Base-by-base conservation (phyloP, 768 basidiomycete genomes). In the Russula griseocarnosa region DNA sequence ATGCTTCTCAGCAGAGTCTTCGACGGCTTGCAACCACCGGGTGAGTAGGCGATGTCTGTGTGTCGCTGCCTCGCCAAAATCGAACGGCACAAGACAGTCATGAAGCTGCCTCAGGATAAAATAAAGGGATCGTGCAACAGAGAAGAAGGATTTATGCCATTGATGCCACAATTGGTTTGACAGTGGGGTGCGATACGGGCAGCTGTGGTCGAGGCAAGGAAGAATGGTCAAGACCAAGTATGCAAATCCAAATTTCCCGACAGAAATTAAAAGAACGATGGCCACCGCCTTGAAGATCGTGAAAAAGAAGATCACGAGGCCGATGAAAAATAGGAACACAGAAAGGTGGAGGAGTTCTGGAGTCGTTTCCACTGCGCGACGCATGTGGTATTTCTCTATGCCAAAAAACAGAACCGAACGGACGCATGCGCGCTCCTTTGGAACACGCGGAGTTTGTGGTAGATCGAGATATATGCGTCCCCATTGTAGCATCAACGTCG, bases 281-380 rank as follows among this genome's bases (percentile, higher is more conserved):
- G 65, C 66, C 30, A 67, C 53, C 3, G 34, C 11, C 9, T 53
- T 38, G 38, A 9, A 57, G 28, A 59, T 54, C 1, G 61, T 63
- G 42, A 51, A 44, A 26, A 68, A 44, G 62, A 63, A 68, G 6
- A 56, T 26, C 10, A 56, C 54, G 0, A 68, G 53, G 40, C 67
- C 66, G 30, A 50, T 44, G 42, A 60, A 46, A 30, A 68, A 68
- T 18, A 68, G 47, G 55, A 67, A 66, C 7, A 67, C 44, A 18
- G 66, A 66, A n/a, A 60, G 38, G 28, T 67, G 66, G 18, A 67
- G 64, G 18, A 83, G 75, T 36, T 77, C 34, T 20, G 65, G 36
- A 20, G 40, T 18, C 38, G 44, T 28, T 56, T 61, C 22, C 18
- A 61, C 63, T 5, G 65, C 59, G 8, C 5, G 32, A 3, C 44